Conservation (phyloP, 495 filamentous ascomycete genomes). For the Penicillium malachiteum region DNA sequence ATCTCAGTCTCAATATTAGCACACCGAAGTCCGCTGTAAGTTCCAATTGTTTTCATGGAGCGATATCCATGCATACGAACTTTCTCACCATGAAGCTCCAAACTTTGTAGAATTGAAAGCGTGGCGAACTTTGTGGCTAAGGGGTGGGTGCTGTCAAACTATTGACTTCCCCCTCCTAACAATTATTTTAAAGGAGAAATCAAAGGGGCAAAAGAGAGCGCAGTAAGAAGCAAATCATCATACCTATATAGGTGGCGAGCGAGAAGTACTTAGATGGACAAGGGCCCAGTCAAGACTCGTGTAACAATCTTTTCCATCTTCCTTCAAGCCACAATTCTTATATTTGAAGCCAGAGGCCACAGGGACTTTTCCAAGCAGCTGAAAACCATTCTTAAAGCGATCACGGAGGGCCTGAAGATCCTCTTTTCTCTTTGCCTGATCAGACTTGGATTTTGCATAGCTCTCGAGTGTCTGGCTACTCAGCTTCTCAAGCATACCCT, state of each 20-base stretch:
- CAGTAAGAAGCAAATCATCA: neutral
- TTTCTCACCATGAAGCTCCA: neutral
- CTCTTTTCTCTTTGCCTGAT: neutral
- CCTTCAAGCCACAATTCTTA: neutral
- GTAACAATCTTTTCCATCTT: neutral
- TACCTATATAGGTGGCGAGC: neutral
- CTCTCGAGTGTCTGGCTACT: neutral
- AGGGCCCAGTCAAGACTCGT: constrained; percentile 1
- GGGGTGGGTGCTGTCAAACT: neutral
- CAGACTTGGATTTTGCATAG: neutral
- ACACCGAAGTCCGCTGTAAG: neutral
- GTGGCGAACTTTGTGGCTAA: neutral
- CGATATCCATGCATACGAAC: neutral
- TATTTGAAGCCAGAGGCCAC: neutral
- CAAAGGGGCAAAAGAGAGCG: too few relatives aligned
- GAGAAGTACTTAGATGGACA: neutral
- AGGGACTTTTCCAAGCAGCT: neutral
- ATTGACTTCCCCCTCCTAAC: too few relatives aligned
- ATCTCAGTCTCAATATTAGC: neutral
- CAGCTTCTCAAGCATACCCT: too few relatives aligned
- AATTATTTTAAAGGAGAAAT: neutral
- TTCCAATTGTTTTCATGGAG: neutral
- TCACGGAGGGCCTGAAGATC: neutral
- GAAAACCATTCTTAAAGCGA: neutral
- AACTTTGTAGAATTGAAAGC: neutral